phyloP scores from a whole-genome alignment of 768 basidiomycete genomes.

The Pholiota conissans region DNA sequence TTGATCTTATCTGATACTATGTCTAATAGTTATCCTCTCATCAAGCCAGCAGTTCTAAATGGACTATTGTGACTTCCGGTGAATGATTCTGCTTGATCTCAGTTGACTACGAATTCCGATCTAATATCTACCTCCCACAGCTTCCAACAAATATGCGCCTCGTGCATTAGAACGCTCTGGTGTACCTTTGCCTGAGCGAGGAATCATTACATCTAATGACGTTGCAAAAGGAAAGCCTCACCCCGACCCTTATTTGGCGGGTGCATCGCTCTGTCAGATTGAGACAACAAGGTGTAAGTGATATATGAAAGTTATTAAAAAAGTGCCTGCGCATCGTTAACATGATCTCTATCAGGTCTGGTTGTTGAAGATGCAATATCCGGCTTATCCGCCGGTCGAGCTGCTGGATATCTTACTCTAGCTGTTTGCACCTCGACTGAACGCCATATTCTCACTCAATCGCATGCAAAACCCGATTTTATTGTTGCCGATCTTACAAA shows the following conservation, averaged over 20 bases:
- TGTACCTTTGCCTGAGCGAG: slow-evolving; percentile 56
- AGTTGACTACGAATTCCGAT: not conserved
- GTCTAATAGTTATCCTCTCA: slow-evolving; percentile 29
- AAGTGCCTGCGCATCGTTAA: too few relatives aligned
- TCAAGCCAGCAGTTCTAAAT: slow-evolving; percentile 36
- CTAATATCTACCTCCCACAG: slow-evolving; percentile 36
- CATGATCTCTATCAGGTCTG: slow-evolving; percentile 49
- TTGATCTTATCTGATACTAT: not conserved
- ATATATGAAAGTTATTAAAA: too few relatives aligned
- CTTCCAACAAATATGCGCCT: slow-evolving; percentile 71
- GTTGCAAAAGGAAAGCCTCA: slow-evolving; percentile 80
- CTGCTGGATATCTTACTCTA: slow-evolving; percentile 73
- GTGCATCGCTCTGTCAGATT: slow-evolving; percentile 60
- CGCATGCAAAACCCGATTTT: slow-evolving; percentile 60
- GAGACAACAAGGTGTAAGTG: slow-evolving; percentile 57
- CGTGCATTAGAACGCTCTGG: slow-evolving; percentile 65
- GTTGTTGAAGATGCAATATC: slow-evolving; percentile 92
- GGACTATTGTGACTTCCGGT: slow-evolving; percentile 90
- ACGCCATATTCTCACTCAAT: slow-evolving; percentile 48
- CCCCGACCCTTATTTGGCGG: slow-evolving; percentile 84
- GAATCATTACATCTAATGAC: slow-evolving; percentile 74
- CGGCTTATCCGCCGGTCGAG: slow-evolving; percentile 72
- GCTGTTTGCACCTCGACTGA: slow-evolving; percentile 85
- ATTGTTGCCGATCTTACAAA: slow-evolving; percentile 68
- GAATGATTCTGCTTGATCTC: slow-evolving; percentile 8